phyloP scores from a whole-genome alignment of 106 monocot species.

The Vanilla planifolia region DNA sequence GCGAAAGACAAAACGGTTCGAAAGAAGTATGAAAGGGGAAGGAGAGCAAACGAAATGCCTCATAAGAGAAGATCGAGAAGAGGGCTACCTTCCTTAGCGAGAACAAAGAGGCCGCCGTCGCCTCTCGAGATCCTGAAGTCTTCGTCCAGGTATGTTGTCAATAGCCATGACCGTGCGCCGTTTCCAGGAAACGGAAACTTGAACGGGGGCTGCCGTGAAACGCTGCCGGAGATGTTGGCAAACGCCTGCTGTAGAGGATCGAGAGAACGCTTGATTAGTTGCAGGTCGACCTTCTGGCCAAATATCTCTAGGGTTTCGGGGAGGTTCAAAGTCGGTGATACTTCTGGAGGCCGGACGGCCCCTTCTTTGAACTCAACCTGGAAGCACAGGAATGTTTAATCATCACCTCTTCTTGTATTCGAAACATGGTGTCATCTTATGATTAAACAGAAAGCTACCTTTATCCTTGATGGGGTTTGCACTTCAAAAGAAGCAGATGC shows the following conservation, averaged over 20 bases:
- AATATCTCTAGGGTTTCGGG: slow-evolving; percentile 55
- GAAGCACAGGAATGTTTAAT: slow-evolving; percentile 1
- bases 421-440: background rate
- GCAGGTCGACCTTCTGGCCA: slow-evolving; percentile 63
- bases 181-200: slow-evolving; percentile 67
- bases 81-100: slow-evolving; percentile 80
- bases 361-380: slow-evolving; percentile 87
- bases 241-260: slow-evolving; percentile 57
- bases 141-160: slow-evolving; percentile 84
- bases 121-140: slow-evolving; percentile 90
- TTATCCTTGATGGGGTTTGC: slow-evolving; percentile 72
- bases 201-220: slow-evolving; percentile 79
- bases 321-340: slow-evolving; percentile 57
- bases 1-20: too few relatives aligned
- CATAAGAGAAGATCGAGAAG: slow-evolving; percentile 54
- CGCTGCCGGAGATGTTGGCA: slow-evolving; percentile 37
- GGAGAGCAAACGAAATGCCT: slow-evolving; percentile 1
- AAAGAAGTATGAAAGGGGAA: too few relatives aligned
- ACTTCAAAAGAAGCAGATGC: slow-evolving; percentile 92
- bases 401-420: too few relatives aligned
- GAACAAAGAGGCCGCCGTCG: slow-evolving; percentile 83
- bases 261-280: slow-evolving; percentile 41
- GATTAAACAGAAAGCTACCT: slow-evolving; percentile 29
- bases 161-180: slow-evolving; percentile 53
- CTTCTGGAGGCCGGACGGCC: slow-evolving; percentile 51